Evolutionary conservation across 1,284 basidiomycete species (phyloP).

Genomic region (Neolentinus lepideus): DNA sequence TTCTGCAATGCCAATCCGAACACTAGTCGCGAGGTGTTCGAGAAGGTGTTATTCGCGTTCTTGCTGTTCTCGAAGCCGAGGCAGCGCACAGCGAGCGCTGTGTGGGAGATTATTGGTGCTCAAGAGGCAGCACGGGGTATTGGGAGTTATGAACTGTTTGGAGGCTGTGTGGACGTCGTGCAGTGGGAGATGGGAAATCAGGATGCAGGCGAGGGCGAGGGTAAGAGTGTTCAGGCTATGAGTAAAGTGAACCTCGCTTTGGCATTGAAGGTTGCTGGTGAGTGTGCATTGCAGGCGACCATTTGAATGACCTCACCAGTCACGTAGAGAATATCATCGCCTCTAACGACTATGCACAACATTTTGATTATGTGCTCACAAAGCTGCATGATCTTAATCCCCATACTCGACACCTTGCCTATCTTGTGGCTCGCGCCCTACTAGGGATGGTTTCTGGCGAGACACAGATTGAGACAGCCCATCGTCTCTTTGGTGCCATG

Average conservation of each 20-base stretch:
- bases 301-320: background rate
- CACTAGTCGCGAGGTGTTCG: constrained; percentile 40
- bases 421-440: constrained; percentile 51
- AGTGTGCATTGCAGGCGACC: constrained; percentile 18
- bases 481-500: constrained; percentile 39
- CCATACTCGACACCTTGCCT: constrained; percentile 49
- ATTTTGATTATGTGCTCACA: constrained; percentile 35
- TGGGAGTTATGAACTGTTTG: constrained; percentile 33
- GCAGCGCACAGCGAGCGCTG: constrained; percentile 50
- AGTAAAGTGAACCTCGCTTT: constrained; percentile 43
- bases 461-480: constrained; percentile 47
- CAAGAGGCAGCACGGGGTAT: constrained; percentile 12
- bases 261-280: constrained; percentile 57
- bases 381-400: constrained; percentile 43
- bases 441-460: constrained; percentile 47
- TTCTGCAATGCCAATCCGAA: constrained; percentile 32
- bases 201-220: constrained; percentile 25
- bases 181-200: constrained; percentile 19
- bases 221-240: constrained; percentile 37
- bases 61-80: constrained; percentile 68
- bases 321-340: constrained; percentile 50
- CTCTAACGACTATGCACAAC: constrained; percentile 33
- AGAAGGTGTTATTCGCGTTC: constrained; percentile 62
- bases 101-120: constrained; percentile 55
- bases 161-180: constrained; percentile 39